Evolutionary conservation across 306 rosid species (phyloP).

Genomic region (Fagus crenata): DNA sequence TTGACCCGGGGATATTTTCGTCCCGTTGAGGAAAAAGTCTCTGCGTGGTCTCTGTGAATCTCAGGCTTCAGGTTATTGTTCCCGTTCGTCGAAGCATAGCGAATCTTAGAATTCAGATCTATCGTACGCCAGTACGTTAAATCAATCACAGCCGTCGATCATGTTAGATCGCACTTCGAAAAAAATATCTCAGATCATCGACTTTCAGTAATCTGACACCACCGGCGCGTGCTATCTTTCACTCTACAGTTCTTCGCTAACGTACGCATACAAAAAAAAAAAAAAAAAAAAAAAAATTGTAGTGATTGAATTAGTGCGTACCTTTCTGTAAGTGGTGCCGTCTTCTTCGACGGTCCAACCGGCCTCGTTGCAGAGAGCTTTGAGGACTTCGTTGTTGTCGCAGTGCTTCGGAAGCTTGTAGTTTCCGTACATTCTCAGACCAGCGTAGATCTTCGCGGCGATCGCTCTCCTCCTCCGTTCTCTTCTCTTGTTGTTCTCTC

Average conservation of each 20-base stretch:
- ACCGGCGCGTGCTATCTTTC: background rate
- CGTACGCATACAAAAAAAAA: background rate
- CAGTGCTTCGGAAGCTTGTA: slow-evolving; percentile 71
- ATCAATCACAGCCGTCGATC: background rate
- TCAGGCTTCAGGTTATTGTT: slow-evolving; percentile 13
- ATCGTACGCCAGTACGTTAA: slow-evolving; percentile 20
- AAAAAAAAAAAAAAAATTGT: background rate
- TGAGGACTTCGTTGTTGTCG: slow-evolving; percentile 68
- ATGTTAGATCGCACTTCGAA: background rate
- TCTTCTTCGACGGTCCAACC: slow-evolving; percentile 71
- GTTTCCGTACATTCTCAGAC: slow-evolving; percentile 57
- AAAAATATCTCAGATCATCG: background rate
- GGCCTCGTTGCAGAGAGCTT: slow-evolving; percentile 65
- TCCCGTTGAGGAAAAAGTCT: background rate
- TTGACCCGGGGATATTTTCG: slow-evolving; percentile 11
- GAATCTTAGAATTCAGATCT: slow-evolving; percentile 30
- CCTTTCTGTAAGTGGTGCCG: slow-evolving; percentile 69
- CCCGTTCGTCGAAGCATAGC: slow-evolving; percentile 18
- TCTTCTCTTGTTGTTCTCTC: slow-evolving; percentile 63
- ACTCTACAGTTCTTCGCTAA: background rate
- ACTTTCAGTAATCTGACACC: background rate
- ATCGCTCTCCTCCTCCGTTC: slow-evolving; percentile 62
- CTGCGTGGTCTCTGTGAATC: background rate
- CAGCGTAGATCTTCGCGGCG: slow-evolving; percentile 68
- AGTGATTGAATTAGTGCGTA: background rate